A percentile compares a stretch with the other conserved stretches of the same genome.
Evolutionary conservation across 2,329 filamentous ascomycete genomes (phyloP).

Genomic region (Bertia moriformis): DNA sequence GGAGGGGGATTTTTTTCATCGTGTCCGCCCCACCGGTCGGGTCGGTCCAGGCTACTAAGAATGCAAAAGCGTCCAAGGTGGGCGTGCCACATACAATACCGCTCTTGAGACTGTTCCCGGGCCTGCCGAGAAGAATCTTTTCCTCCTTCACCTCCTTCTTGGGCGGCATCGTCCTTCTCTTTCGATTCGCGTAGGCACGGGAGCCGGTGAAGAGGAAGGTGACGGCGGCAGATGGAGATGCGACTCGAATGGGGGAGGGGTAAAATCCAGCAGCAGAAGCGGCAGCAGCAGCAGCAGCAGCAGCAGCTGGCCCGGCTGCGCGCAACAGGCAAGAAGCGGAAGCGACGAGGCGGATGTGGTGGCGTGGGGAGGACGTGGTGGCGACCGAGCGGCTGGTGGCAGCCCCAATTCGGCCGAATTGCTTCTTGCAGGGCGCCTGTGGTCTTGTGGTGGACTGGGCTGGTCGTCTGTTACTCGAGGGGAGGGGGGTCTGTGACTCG

Average conservation of each 20-base stretch:
- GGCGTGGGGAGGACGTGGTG: slow-evolving; percentile 26
- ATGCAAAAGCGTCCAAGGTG: no score
- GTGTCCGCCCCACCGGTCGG: no score
- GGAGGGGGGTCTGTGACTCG: no score
- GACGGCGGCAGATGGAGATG: slow-evolving; percentile 11
- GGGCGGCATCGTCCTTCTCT: slow-evolving; percentile 73
- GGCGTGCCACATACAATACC: slow-evolving; percentile 84
- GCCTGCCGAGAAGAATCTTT: slow-evolving; percentile 89
- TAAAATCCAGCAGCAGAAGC: slow-evolving; percentile 56
- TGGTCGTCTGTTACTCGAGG: no score
- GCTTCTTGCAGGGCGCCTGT: no score
- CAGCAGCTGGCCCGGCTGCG: slow-evolving; percentile 20
- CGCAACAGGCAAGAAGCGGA: slow-evolving; percentile 37
- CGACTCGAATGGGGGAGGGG: slow-evolving; percentile 30
- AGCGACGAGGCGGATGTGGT: slow-evolving; percentile 17
- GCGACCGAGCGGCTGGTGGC: no score
- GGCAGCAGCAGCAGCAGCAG: slow-evolving; percentile 31
- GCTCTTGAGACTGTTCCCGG: slow-evolving; percentile 96
- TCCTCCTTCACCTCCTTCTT: slow-evolving; percentile 87
- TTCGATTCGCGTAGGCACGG: slow-evolving; percentile 40
- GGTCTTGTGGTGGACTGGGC: no score
- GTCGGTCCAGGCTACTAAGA: no score
- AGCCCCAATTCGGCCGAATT: no score
- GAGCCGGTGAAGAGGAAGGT: slow-evolving; percentile 23
- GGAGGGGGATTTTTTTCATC: slow-evolving; percentile 14